These are phyloP conservation scores for Colletotrichum viniferum DNA, from an alignment of 2,329 filamentous ascomycete genomes.

Conservation along the genomic window DNA sequence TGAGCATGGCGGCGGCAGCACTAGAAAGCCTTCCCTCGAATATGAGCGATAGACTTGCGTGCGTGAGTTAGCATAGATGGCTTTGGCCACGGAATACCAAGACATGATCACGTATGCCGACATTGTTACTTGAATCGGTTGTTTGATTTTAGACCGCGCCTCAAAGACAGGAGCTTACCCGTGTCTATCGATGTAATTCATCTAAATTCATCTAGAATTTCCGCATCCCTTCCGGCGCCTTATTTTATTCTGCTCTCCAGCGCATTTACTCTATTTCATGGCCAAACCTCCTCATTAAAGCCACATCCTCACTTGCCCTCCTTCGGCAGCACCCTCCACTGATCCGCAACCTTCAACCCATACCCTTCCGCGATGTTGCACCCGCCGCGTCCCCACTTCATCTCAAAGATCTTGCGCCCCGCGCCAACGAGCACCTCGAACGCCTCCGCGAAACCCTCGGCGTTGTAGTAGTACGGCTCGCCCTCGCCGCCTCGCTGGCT, in stretches of 20 bases:
- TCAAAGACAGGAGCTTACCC: no score
- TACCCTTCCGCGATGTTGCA: constrained; percentile 43
- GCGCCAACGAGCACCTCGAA: constrained; percentile 50
- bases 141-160: no score
- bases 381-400: constrained; percentile 51
- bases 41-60: background rate
- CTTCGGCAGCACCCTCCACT: constrained; percentile 50
- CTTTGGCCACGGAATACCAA: constrained; percentile 4
- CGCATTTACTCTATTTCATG: background rate
- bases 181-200: background rate
- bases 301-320: background rate
- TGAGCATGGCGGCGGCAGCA: constrained; percentile 1
- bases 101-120: background rate
- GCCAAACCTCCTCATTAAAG: background rate
- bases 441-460: constrained; percentile 46
- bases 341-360: constrained; percentile 44
- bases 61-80: background rate
- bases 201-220: no score
- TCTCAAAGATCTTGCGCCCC: constrained; percentile 42
- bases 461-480: constrained; percentile 57
- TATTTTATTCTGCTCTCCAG: background rate
- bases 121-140: no score
- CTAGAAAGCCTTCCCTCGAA: background rate
- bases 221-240: background rate
- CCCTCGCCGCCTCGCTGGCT: constrained; percentile 54